phyloP scores from a whole-genome alignment of 805 yeast genomes.

The Candida mattraensis region DNA sequence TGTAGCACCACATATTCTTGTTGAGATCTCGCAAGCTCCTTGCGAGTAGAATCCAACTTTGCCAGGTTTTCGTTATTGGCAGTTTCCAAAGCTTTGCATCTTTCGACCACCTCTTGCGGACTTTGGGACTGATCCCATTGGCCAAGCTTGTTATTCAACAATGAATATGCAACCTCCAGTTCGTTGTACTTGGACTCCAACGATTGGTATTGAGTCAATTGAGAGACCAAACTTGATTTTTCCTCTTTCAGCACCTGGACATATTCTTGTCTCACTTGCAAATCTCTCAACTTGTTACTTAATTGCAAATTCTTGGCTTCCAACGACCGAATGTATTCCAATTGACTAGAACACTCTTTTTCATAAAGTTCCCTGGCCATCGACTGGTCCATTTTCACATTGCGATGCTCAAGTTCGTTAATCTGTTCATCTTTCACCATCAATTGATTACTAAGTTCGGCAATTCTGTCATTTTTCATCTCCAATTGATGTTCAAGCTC shows the following conservation, averaged over 20 bases:
- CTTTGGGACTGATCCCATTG: slow-evolving; percentile 13
- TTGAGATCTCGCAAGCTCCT: slow-evolving; percentile 10
- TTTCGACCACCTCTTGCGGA: background rate
- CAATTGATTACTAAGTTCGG: slow-evolving; percentile 21
- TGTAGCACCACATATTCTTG: slow-evolving; percentile 16
- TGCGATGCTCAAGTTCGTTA: slow-evolving; percentile 7
- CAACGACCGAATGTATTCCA: slow-evolving; percentile 43
- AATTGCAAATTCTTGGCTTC: slow-evolving; percentile 56
- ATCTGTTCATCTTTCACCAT: slow-evolving; percentile 14
- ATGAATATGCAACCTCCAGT: slow-evolving; percentile 49
- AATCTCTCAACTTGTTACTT: slow-evolving; percentile 48
- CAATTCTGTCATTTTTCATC: slow-evolving; percentile 17
- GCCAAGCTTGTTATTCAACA: slow-evolving; percentile 44
- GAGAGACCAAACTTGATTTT: slow-evolving; percentile 41
- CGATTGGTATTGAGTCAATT: slow-evolving; percentile 38
- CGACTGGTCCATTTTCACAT: slow-evolving; percentile 21
- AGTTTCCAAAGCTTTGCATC: background rate
- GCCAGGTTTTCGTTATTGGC: slow-evolving; percentile 5
- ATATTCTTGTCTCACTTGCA: slow-evolving; percentile 46
- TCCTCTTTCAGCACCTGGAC: slow-evolving; percentile 58
- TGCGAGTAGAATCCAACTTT: slow-evolving; percentile 7
- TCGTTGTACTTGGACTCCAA: slow-evolving; percentile 47
- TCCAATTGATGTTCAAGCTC: slow-evolving; percentile 4
- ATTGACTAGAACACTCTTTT: slow-evolving; percentile 38
- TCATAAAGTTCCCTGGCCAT: slow-evolving; percentile 34